Evolutionary conservation across 352 stramenopile genomes (phyloP).

Genomic region (Phytophthora hibernalis): DNA sequence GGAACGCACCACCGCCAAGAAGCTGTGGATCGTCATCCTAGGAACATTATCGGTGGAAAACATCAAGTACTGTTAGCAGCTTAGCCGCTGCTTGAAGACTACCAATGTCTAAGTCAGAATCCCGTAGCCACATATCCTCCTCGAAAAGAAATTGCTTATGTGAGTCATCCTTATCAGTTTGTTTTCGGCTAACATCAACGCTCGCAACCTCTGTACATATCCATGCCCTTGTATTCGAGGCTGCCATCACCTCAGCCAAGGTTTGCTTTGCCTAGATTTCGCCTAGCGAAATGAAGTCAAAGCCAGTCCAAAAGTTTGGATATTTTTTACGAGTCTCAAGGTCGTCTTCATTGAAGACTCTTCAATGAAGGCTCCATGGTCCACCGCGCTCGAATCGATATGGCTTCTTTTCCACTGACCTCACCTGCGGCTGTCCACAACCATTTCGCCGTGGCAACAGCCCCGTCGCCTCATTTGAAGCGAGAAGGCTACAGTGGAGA

Average conservation of each 20-base stretch:
- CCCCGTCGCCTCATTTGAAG: constrained; percentile 11
- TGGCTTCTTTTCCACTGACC: constrained; percentile 4
- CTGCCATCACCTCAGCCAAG: no score
- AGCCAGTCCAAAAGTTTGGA: neutral
- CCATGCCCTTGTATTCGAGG: neutral
- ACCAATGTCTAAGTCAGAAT: constrained; percentile 3
- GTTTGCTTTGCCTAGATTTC: no score
- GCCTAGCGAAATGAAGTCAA: neutral
- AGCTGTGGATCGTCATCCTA: constrained; percentile 4
- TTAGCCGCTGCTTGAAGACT: neutral
- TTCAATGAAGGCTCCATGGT: no score
- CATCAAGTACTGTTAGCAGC: neutral
- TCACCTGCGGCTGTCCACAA: neutral
- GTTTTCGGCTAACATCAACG: neutral
- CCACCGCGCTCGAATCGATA: neutral
- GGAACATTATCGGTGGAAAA: constrained; percentile 9
- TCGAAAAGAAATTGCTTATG: constrained; percentile 7
- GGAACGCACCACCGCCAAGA: no score
- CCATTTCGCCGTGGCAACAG: neutral
- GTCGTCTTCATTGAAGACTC: no score
- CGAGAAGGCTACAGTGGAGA: constrained; percentile 13
- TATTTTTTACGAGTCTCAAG: neutral
- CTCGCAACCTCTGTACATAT: no score
- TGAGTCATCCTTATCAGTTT: neutral
- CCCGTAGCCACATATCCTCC: neutral